phyloP scores from a whole-genome alignment of 371 early-diverging fungal genomes.

The Mucor piriformis region DNA sequence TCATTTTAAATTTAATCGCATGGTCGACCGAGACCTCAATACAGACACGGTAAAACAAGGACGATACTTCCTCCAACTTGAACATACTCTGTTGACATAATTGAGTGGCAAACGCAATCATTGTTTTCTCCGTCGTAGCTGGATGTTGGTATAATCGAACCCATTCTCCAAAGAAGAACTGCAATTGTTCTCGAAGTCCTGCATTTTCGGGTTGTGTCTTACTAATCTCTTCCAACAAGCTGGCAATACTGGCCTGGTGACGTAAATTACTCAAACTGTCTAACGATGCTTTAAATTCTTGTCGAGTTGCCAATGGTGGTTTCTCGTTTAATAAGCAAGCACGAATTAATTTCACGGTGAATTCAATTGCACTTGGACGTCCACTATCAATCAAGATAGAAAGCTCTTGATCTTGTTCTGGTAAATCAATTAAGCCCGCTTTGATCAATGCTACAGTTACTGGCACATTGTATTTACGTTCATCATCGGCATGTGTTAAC shows the following conservation, averaged over 20 bases:
- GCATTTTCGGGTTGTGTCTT: constrained; percentile 15
- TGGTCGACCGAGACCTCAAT: constrained; percentile 81
- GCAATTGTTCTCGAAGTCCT: constrained; percentile 68
- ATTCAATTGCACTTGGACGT: constrained; percentile 71
- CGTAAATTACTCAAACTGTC: constrained; percentile 68
- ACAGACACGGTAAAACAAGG: constrained; percentile 87
- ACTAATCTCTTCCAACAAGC: constrained; percentile 40
- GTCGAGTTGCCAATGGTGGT: constrained; percentile 55
- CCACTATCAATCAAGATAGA: constrained; percentile 80
- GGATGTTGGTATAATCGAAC: constrained; percentile 82
- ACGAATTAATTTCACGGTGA: constrained; percentile 74
- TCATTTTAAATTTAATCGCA: constrained; percentile 65
- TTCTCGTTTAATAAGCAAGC: constrained; percentile 71
- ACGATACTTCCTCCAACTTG: constrained; percentile 69
- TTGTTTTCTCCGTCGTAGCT: constrained; percentile 74
- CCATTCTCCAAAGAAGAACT: constrained; percentile 85
- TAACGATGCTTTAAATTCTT: constrained; percentile 75
- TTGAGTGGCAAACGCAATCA: constrained; percentile 66
- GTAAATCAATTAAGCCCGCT: constrained; percentile 71
- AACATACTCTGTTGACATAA: constrained; percentile 78
- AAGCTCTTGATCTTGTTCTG: constrained; percentile 88
- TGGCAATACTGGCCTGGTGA: constrained; percentile 46
- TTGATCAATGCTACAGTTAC: constrained; percentile 82
- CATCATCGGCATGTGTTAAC: constrained; percentile 92
- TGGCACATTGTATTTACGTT: constrained; percentile 86